Base-by-base conservation (phyloP, 1,284 basidiomycete genomes). In the Neonothopanus nambi region DNA sequence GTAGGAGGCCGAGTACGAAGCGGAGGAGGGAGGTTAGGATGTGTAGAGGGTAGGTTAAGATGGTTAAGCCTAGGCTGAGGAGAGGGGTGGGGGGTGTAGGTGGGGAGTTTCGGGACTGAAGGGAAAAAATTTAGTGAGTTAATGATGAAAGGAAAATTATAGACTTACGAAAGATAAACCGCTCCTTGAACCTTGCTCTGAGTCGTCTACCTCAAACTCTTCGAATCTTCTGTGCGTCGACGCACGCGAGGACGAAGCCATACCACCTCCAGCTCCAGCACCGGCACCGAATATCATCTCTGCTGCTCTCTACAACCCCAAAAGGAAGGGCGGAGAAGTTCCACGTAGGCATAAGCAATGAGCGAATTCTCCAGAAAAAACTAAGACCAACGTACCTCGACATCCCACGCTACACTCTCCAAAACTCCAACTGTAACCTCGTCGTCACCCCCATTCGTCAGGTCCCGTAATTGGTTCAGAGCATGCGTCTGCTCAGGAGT, bases 371-470 rank as follows among this genome's bases (percentile, higher is more conserved):
- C n/a, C n/a, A n/a, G n/a, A n/a, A n/a, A n/a, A n/a, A 39, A 30
- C 21, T 26, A 35, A 47, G 51, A 41, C 38, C 47, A 46, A 52
- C 56, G 83, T 84, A n/a, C n/a, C 74, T 85, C 76, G 17, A 89
- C 79, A 68, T 89, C 81, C 87, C 87, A 90, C 35, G 77, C 77
- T 1, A 84, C 81, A 53, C 75, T 79, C 42, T 76, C 67, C n/a
- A 90, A 71, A 1, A 88, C 74, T 28, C 70, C 70, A n/a, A 80
- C 73, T 3, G 84, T 76, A 5, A 80, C 77, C 1, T 84, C 81
- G 26, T 78, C 75, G 63, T 87, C 84, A 12, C 72, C 75, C 23
- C 75, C 78, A 50, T 80, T 76, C 0, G 82, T 84, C 54, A 87
- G 67, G 46, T 79, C 75, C 51, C 78, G 76, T 1, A 87, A 70